Percentiles rank a stretch among this genome's conserved stretches.
phyloP scores from a whole-genome alignment of 2,329 filamentous ascomycete genomes.

The Pseudocercospora musae region DNA sequence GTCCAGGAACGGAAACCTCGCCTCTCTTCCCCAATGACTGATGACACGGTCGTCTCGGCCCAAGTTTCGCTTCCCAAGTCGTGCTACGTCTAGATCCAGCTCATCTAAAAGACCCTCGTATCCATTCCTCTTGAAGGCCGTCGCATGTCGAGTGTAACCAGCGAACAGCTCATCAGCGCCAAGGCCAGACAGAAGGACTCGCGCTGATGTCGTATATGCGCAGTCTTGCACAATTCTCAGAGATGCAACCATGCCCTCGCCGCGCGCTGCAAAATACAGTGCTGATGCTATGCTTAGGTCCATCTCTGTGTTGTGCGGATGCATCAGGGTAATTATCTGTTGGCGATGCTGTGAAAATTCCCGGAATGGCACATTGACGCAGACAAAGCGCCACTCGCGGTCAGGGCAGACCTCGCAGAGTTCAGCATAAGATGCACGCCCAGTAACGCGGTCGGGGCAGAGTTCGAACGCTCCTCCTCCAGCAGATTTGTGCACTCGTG shows the following conservation, averaged over 20 bases:
- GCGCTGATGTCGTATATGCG: conserved; percentile 65
- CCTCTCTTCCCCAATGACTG: conserved; percentile 83
- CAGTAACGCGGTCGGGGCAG: conserved; percentile 88
- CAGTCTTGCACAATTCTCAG: neutral
- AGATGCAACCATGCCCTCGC: conserved; percentile 44
- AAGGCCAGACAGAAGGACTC: conserved; percentile 84
- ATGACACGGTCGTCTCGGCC: conserved; percentile 91
- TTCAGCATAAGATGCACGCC: conserved; percentile 74
- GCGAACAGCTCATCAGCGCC: conserved; percentile 96
- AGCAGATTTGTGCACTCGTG: conserved; percentile 54
- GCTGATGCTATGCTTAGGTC: conserved; percentile 91
- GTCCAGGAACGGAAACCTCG: conserved; percentile 86
- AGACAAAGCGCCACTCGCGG: conserved; percentile 78
- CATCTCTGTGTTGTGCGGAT: conserved; percentile 97
- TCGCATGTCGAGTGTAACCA: conserved; percentile 80
- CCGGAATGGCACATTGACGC: conserved; percentile 77
- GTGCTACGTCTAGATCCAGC: conserved; percentile 76
- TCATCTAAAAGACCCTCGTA: conserved; percentile 74
- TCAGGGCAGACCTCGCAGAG: conserved; percentile 65
- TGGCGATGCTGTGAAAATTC: conserved; percentile 68
- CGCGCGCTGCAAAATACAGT: conserved; percentile 90
- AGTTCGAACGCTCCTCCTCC: conserved; percentile 61
- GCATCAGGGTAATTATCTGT: conserved; percentile 72
- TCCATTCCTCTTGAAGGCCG: conserved; percentile 67
- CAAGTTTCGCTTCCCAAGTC: conserved; percentile 89